A percentile compares a stretch with the other conserved stretches of the same genome.
Evolutionary conservation across 192 early-diverging fungal species (phyloP).

Genomic region (Linnemannia hyalina): DNA sequence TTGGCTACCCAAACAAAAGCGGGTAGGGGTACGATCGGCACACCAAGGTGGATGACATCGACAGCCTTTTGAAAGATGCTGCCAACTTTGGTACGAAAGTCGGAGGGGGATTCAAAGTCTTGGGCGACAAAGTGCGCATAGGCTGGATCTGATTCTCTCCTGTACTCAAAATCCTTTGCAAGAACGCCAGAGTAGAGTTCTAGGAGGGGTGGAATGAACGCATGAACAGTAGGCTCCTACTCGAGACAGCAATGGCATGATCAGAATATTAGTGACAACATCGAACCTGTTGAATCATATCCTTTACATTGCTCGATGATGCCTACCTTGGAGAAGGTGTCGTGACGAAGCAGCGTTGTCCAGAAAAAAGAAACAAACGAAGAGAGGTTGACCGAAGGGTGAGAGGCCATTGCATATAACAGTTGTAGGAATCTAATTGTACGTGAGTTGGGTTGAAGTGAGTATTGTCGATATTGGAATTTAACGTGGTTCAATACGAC

Average conservation of each 20-base stretch:
- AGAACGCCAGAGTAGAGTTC: constrained; percentile 39
- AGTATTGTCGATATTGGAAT: not conserved
- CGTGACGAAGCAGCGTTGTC: constrained; percentile 40
- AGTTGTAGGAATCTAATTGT: constrained; percentile 30
- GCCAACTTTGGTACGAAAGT: constrained; percentile 21
- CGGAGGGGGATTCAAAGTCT: constrained; percentile 39
- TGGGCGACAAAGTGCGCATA: constrained; percentile 41
- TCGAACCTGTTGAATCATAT: not conserved
- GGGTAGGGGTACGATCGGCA: constrained; percentile 42
- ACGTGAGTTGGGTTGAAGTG: not conserved
- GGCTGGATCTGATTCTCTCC: constrained; percentile 20
- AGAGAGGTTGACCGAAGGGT: constrained; percentile 43
- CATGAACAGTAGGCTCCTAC: constrained; percentile 27
- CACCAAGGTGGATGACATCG: constrained; percentile 48
- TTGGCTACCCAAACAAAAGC: constrained; percentile 46
- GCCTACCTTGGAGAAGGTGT: constrained; percentile 46
- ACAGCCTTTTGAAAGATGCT: constrained; percentile 40
- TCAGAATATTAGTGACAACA: not conserved
- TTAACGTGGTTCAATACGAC: no score
- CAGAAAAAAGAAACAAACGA: constrained; percentile 44
- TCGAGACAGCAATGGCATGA: not conserved
- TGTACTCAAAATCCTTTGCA: constrained; percentile 29
- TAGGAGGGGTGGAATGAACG: constrained; percentile 29
- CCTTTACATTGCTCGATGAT: not conserved
- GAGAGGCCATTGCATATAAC: constrained; percentile 44